Evolutionary conservation across 2,329 filamentous ascomycete species (phyloP), one percentile per base, ranked within the genome.

Genomic region (Pleoardoris graminearum): DNA sequence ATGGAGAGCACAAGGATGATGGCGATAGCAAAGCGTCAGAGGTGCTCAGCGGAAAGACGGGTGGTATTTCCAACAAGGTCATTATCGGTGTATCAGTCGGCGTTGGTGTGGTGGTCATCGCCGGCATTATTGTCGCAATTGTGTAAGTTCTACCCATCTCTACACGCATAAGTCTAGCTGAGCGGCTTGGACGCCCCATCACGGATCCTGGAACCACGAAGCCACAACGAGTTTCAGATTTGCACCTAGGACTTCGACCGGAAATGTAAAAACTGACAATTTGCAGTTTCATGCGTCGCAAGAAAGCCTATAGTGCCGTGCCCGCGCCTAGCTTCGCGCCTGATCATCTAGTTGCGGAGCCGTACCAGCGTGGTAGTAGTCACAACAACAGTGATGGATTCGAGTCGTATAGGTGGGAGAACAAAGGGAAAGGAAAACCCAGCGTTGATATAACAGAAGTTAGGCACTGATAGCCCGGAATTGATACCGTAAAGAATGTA

Each of bases 61-160:
- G 65, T 1, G 75, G 77, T 0, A 71, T 76, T 2, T 71, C 70
- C n/a, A 79, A 76, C 25, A 75, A 75, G 19, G 48, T 81, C 29
- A 77, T 82, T 38, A 71, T 82, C 22, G 80, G 81, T 3, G 61
- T 82, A 1, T 75, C 73, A 35, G 74, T 82, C 1, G 80, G 80
- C 0, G 45, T 79, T 8, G 78, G 77, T 1, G 64, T 79, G 0
- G 74, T 77, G 0, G 57, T 75, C 2, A 19, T 82, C 3, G 52
- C 68, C 6, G 72, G 61, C 7, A 41, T 60, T 16, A 19, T 57
- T 35, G 59, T 32, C 7, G 54, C 23, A 3, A 7, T 58, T n/a
- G 7, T 59, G 56, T 58, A 47, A 48, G 53, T 58, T 25, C 7
- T 32, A 11, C 49, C 10, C 14, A 1, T 27, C 32, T 3, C 29